A percentile compares a stretch with the other conserved stretches of the same genome.
phyloP scores from a whole-genome alignment of 805 yeast genomes.

The Nakazawaea populi region DNA sequence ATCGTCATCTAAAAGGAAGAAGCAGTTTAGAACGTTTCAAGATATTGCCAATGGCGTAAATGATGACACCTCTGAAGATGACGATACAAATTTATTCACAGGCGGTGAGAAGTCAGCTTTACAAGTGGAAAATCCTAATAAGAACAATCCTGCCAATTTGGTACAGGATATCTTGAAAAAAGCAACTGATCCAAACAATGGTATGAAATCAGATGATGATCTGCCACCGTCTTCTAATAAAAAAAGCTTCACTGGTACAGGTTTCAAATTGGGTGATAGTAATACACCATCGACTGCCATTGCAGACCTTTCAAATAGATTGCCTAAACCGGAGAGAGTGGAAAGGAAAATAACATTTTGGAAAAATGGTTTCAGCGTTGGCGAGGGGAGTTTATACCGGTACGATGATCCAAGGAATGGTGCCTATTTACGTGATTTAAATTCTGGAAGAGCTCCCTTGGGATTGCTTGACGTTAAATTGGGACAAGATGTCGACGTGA shows the following conservation, averaged over 20 bases:
- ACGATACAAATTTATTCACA: constrained; percentile 36
- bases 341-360: constrained; percentile 85
- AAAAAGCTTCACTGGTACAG: constrained; percentile 40
- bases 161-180: constrained; percentile 57
- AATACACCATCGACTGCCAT: constrained; percentile 25
- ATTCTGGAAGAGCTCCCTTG: constrained; percentile 88
- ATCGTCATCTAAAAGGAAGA: neutral
- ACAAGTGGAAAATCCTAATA: constrained; percentile 70
- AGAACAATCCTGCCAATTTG: constrained; percentile 31
- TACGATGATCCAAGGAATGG: constrained; percentile 93
- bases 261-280: constrained; percentile 42
- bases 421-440: constrained; percentile 69
- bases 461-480: constrained; percentile 70
- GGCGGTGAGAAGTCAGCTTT: constrained; percentile 74
- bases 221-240: constrained; percentile 16
- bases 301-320: constrained; percentile 24
- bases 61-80: constrained; percentile 27
- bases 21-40: constrained; percentile 24
- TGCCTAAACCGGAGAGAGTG: constrained; percentile 41
- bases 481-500: constrained; percentile 83
- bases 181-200: constrained; percentile 47
- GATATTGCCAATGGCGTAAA: constrained; percentile 25
- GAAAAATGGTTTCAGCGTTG: constrained; percentile 95
- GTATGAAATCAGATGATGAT: constrained; percentile 21
- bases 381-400: constrained; percentile 79